These are phyloP conservation scores for Ascochyta viciae-villosae DNA, from an alignment of 2,329 filamentous ascomycete species.

Conservation along the genomic window DNA sequence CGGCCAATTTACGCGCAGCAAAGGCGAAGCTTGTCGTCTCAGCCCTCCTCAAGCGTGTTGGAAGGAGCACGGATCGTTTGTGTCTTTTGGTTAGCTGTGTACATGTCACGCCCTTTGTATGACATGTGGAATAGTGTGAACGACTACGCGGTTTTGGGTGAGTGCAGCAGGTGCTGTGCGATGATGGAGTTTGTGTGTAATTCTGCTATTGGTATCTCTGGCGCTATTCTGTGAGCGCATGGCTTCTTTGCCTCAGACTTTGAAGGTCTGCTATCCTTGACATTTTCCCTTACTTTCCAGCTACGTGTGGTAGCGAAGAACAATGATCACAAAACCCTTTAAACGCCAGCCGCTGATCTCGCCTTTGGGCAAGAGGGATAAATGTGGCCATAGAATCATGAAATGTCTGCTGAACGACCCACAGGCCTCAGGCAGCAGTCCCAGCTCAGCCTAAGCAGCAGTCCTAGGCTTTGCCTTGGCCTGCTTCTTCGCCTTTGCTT, in stretches of 20 bases:
- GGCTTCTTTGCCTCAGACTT: too few relatives aligned
- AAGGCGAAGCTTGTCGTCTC: too few relatives aligned
- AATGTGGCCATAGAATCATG: neutral
- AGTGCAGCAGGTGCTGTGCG: too few relatives aligned
- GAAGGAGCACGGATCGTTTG: too few relatives aligned
- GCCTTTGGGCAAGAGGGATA: neutral
- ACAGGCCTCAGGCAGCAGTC: conserved; percentile 15
- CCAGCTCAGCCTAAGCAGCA: conserved; percentile 45
- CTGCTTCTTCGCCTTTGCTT: conserved; percentile 94
- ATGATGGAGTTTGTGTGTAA: neutral
- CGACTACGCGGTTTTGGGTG: too few relatives aligned
- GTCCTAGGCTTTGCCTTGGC: conserved; percentile 78
- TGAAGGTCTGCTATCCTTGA: neutral
- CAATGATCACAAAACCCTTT: neutral
- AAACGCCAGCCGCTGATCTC: conserved; percentile 6
- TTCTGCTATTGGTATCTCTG: neutral
- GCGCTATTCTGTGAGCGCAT: neutral
- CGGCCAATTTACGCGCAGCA: too few relatives aligned
- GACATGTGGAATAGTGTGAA: too few relatives aligned
- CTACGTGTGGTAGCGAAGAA: neutral
- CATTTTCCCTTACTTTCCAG: neutral
- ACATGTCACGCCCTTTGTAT: too few relatives aligned
- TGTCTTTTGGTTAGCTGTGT: too few relatives aligned
- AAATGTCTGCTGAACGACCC: neutral
- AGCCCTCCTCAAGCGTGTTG: too few relatives aligned